A percentile compares a stretch with the other conserved stretches of the same genome.
These are phyloP conservation scores for Erodium trifolium DNA, from an alignment of 441 rosid genomes.

Conservation along the genomic window DNA sequence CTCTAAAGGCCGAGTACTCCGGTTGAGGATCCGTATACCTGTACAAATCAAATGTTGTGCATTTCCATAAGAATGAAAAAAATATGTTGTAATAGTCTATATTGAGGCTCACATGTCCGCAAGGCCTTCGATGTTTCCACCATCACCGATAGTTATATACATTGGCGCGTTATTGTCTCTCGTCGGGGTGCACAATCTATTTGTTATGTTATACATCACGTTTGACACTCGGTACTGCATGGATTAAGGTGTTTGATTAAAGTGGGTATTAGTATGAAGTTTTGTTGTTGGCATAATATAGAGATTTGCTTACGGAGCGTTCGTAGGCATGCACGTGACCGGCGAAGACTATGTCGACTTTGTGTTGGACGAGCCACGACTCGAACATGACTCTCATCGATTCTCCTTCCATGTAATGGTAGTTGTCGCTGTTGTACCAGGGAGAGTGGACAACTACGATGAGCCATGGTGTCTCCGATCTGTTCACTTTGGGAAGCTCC, in stretches of 20 bases:
- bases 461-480: slow-evolving; percentile 23
- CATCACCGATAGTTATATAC: slow-evolving; percentile 24
- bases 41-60: too few species aligned
- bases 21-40: too few species aligned
- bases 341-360: slow-evolving; percentile 13
- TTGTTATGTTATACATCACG: neutral
- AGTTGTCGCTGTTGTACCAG: slow-evolving; percentile 21
- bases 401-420: slow-evolving; percentile 26
- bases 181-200: slow-evolving; percentile 5
- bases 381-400: slow-evolving; percentile 25
- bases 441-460: slow-evolving; percentile 21
- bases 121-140: slow-evolving; percentile 22
- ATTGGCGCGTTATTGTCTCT: slow-evolving; percentile 14
- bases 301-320: slow-evolving; percentile 16
- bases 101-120: slow-evolving; percentile 15
- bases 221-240: too few species aligned
- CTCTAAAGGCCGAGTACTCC: too few species aligned
- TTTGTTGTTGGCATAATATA: too few species aligned
- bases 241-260: too few species aligned
- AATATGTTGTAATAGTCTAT: too few species aligned
- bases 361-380: slow-evolving; percentile 16
- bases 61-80: too few species aligned
- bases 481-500: slow-evolving; percentile 19
- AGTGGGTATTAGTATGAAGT: neutral
- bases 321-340: slow-evolving; percentile 23